Percentiles rank a stretch among this genome's conserved stretches.
Evolutionary conservation across 257 asterid genomes (phyloP).

Genomic region (Scutellaria baicalensis): DNA sequence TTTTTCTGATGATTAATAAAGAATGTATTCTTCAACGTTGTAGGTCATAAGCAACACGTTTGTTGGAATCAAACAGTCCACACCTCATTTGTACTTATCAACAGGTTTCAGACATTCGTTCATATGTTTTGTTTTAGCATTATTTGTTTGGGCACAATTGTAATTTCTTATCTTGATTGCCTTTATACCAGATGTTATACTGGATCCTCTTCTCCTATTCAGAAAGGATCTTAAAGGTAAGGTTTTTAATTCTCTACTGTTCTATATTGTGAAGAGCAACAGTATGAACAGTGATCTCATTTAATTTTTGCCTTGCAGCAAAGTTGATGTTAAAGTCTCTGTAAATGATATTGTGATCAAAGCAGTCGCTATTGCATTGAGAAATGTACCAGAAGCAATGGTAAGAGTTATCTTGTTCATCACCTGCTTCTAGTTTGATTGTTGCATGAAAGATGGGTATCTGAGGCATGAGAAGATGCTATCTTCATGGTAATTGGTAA

Average conservation of each 20-base stretch:
- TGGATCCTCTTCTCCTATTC: conserved; percentile 93
- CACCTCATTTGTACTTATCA: conserved; percentile 92
- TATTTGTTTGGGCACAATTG: conserved; percentile 8
- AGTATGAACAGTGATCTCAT: conserved; percentile 13
- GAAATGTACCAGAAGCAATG: conserved; percentile 93
- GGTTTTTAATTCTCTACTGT: conserved; percentile 8
- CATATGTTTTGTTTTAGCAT: conserved; percentile 6
- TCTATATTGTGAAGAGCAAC: conserved; percentile 11
- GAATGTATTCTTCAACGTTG: conserved; percentile 9
- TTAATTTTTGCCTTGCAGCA: conserved; percentile 40
- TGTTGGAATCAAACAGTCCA: conserved; percentile 88
- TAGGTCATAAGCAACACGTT: conserved; percentile 93
- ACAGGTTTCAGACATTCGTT: conserved; percentile 51
- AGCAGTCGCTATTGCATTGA: conserved; percentile 81
- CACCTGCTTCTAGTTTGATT: conserved; percentile 10
- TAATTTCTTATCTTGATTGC: conserved; percentile 21
- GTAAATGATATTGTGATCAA: conserved; percentile 95
- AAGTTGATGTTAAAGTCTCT: conserved; percentile 84
- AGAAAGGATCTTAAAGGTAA: conserved; percentile 95
- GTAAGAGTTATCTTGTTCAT: conserved; percentile 31
- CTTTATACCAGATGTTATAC: conserved; percentile 67
- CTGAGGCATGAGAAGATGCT: not conserved
- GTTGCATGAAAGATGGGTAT: not conserved
- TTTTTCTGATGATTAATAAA: not conserved
- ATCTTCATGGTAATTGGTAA: not conserved